Conservation (phyloP, 495 filamentous ascomycete species). For the Hypoxylon fuscum region DNA sequence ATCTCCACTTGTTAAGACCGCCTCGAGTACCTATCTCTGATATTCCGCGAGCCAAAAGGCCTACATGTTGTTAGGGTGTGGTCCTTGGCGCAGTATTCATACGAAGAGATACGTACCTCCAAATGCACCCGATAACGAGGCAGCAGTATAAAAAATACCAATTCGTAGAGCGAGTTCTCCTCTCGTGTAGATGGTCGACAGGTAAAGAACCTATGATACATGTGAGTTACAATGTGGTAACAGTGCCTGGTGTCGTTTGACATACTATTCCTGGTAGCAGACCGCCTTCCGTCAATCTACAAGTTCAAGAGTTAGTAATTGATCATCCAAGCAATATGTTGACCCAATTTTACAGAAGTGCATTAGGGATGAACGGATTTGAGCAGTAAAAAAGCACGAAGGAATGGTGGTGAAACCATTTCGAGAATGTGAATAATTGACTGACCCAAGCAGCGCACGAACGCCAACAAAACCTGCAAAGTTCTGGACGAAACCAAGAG, state of each 20-base stretch:
- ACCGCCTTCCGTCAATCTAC: constrained; percentile 56
- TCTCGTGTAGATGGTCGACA: constrained; percentile 58
- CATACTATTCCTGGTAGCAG: constrained; percentile 60
- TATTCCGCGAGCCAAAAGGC: constrained; percentile 55
- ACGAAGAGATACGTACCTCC: constrained; percentile 48
- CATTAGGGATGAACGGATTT: constrained; percentile 1
- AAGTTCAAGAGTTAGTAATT: constrained; percentile 9
- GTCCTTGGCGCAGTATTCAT: neutral
- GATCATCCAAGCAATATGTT: neutral
- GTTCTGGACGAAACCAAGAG: constrained; percentile 79
- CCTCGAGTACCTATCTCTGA: constrained; percentile 51
- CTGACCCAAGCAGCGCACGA: constrained; percentile 76
- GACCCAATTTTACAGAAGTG: neutral
- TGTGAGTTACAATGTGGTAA: constrained; percentile 11
- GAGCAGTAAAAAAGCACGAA: constrained; percentile 13
- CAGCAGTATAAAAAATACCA: constrained; percentile 63
- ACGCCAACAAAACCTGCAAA: constrained; percentile 79
- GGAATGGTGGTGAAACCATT: constrained; percentile 26
- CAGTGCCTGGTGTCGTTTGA: constrained; percentile 2
- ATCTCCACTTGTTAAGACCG: constrained; percentile 57
- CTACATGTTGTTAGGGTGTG: constrained; percentile 40
- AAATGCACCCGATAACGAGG: constrained; percentile 66
- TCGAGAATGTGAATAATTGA: constrained; percentile 1
- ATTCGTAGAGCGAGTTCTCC: constrained; percentile 63
- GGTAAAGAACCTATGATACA: constrained; percentile 52